Base-by-base conservation (phyloP, 2,329 filamentous ascomycete genomes). In the Neoascochyta sp. region DNA sequence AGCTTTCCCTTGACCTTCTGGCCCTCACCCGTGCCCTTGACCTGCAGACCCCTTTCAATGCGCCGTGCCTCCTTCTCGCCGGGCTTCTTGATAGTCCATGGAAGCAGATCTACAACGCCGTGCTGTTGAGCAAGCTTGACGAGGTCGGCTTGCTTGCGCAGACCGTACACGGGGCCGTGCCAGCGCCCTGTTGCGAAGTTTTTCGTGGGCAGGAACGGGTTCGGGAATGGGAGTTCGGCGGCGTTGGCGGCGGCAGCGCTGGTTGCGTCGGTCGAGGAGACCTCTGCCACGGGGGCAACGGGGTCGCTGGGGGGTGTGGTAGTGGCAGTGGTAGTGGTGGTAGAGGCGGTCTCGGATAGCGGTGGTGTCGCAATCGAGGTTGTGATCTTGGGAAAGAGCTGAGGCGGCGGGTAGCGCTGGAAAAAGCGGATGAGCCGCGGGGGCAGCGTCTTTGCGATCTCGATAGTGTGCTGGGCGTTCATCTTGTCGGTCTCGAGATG, bases 1-100 rank as follows among this genome's bases (percentile, higher is more conserved):
- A 80, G 75, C 67, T 95, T 90, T 64, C 92, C 92, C 82, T 96
- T 98, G 63, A 95, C 90, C 66, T 76, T 81, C 68, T 95, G 81
- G 35, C 88, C 90, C 47, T 87, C 80, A 73, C 92, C 90, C 1
- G 90, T 96, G 52, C 90, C 90, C 76, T 89, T 90, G 36, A 95
- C 84, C 41, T 81, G 75, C 63, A 95, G 62, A 27, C 89, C 90
- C 44, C 82, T 75, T 70, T 93, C 84, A 36, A 87, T 77, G 35
- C 86, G 72, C 62, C 80, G 76, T 53, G 78, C 74, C 54, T 88
- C 75, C 62, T 74, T 80, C 59, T 77, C 75, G 47, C 80, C 82
- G 2, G 81, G 82, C 50, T 80, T 80, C 75, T 95, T 95, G 36
- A 71, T 71, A 8, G 83, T 84, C 48, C 75, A 76, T 1, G 89